Evolutionary conservation across 768 basidiomycete genomes (phyloP), one percentile per base, ranked within the genome.

Genomic region (Suillus placidus): DNA sequence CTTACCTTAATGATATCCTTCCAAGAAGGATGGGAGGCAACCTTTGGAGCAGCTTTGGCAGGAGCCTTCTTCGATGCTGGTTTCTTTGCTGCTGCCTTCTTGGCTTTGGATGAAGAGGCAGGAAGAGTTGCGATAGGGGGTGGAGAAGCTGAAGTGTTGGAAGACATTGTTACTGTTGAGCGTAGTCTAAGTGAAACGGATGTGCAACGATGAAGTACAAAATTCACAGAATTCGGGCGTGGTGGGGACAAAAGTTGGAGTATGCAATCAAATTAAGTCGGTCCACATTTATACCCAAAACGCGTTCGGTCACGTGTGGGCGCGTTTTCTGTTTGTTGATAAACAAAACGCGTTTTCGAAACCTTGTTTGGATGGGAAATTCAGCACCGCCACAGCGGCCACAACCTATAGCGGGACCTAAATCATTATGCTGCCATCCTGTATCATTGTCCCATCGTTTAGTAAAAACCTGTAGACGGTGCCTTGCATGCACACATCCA

Each of bases 1-100:
- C 79, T 38, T 61, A 84, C 85, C 67, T 75, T 82, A 72, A 87
- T 81, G 58, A 86, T 85, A 6, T 86, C 83, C 67, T 84, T 85
- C 85, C 85, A 87, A 2, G 83, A 76, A 8, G 86, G 85, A 65
- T 83, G 82, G 2, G 77, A 71, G 4, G 71, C 64, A 3, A 69
- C 69, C 54, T 71, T 71, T 4, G 73, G 64, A 37, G 65, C 45
- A n/a, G 76, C 69, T 32, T 64, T 64, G 8, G 42, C 38, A 2
- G 66, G n/a, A 35, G 26, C 30, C 45, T 67, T 62, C 67, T 67
- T 67, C 0, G 66, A 23, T 32, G 56, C 37, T 1, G 32, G 35
- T 30, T 68, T 67, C 71, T 80, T 79, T 61, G 79, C 76, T 18
- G 38, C 18, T 40, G 58, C 10, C 23, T 79, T 69, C 18, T 73